Evolutionary conservation across 2,329 filamentous ascomycete species (phyloP).

Genomic region (Metarhizium rileyi): DNA sequence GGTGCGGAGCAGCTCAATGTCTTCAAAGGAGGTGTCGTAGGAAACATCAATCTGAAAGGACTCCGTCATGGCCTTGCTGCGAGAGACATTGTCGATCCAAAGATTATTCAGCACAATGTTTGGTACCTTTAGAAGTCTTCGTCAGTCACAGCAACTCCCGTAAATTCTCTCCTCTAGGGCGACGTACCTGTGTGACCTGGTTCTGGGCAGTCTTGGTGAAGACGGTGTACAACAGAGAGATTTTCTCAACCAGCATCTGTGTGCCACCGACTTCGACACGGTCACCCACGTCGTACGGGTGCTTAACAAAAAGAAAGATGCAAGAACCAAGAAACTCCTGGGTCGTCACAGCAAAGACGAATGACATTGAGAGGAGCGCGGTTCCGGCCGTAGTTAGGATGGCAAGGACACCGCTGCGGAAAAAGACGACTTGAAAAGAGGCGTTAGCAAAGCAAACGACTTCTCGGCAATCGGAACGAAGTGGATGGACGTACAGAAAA

Average conservation of each 20-base stretch:
- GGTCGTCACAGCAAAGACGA: constrained; percentile 84
- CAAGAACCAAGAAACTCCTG: constrained; percentile 97
- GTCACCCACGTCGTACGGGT: constrained; percentile 93
- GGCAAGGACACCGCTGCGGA: constrained; percentile 75
- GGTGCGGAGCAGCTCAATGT: constrained; percentile 71
- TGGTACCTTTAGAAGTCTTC: constrained; percentile 57
- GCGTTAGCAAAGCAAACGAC: not conserved
- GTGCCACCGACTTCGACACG: constrained; percentile 70
- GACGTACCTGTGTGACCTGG: constrained; percentile 53
- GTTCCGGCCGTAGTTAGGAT: constrained; percentile 87
- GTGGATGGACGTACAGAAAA: constrained; percentile 53
- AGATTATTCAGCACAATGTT: constrained; percentile 86
- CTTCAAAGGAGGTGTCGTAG: constrained; percentile 82
- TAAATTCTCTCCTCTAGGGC: not conserved
- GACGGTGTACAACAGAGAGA: constrained; percentile 85
- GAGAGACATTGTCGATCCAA: constrained; percentile 93
- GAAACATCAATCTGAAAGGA: constrained; percentile 69
- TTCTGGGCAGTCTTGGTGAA: constrained; percentile 77
- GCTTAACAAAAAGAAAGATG: constrained; percentile 98
- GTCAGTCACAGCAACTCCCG: not conserved
- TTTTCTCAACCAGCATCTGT: constrained; percentile 78
- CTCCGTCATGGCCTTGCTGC: constrained; percentile 87
- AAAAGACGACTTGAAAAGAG: constrained; percentile 57
- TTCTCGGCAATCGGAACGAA: not conserved
- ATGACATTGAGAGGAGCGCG: constrained; percentile 87